phyloP scores from a whole-genome alignment of 352 stramenopile species.

The Phytophthora sansomeana region DNA sequence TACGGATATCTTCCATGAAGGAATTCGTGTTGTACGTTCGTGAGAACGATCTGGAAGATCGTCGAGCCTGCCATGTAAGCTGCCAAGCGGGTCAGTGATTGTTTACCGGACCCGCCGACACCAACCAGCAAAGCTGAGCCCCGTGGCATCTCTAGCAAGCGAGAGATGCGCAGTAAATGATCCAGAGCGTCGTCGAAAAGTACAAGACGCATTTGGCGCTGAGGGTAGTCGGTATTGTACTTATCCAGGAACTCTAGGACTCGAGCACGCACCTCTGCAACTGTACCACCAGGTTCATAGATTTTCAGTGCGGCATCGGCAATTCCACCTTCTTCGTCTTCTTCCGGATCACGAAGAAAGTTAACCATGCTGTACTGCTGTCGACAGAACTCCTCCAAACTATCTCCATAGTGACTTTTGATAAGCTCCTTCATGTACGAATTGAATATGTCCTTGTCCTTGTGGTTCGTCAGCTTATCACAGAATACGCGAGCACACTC shows the following conservation, averaged over 20 bases:
- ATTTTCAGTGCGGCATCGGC: constrained; percentile 96
- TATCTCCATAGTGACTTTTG: constrained; percentile 92
- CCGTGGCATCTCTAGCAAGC: constrained; percentile 96
- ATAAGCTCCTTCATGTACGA: constrained; percentile 93
- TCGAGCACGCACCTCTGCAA: constrained; percentile 92
- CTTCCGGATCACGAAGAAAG: constrained; percentile 97
- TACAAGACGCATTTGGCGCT: constrained; percentile 97
- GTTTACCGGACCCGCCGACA: constrained; percentile 97
- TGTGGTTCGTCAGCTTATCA: constrained; percentile 97
- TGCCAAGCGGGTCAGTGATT: constrained; percentile 96
- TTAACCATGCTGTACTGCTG: constrained; percentile 96
- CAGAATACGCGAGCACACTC: constrained; percentile 98
- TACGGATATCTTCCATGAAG: constrained; percentile 97
- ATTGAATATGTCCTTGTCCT: constrained; percentile 96
- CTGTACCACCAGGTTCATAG: constrained; percentile 95
- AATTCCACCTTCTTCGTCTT: constrained; percentile 96
- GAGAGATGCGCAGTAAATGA: constrained; percentile 96
- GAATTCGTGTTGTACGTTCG: constrained; percentile 98
- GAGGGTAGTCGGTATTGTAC: constrained; percentile 97
- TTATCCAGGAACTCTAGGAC: constrained; percentile 96
- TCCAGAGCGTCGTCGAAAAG: constrained; percentile 98
- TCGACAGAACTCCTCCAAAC: constrained; percentile 72
- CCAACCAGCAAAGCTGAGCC: constrained; percentile 97
- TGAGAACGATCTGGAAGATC: constrained; percentile 99
- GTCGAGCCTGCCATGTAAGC: constrained; percentile 96